Evolutionary conservation across 768 basidiomycete genomes (phyloP), one percentile per base, ranked within the genome.

Genomic region (Phanerochaete carnosa): DNA sequence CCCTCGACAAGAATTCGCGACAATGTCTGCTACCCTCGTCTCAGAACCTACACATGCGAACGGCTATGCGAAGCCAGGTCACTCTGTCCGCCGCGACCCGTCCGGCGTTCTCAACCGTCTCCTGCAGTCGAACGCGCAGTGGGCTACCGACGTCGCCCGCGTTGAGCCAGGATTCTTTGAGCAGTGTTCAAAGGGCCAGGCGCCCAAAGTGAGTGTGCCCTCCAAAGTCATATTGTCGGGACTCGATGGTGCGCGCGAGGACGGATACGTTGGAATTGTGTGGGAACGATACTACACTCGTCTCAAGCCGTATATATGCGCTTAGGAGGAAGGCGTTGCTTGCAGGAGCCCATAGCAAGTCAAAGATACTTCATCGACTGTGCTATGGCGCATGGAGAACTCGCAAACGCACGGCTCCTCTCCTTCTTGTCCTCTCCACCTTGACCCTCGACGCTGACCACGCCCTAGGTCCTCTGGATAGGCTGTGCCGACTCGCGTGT

Each of bases 401-500:
- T n/a, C n/a, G n/a, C n/a, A n/a, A n/a, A n/a, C n/a, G n/a, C n/a
- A n/a, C n/a, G n/a, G n/a, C n/a, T n/a, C n/a, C n/a, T n/a, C n/a
- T n/a, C n/a, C n/a, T n/a, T n/a, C n/a, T n/a, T n/a, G n/a, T n/a
- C n/a, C n/a, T n/a, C n/a, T n/a, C n/a, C n/a, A 30, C 13, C 6
- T 15, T 9, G 8, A n/a, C 30, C 47, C 51, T 25, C 29, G 3
- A 11, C 11, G 5, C 39, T 19, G 39, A 7, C 39, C 23, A 15
- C 12, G 15, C 52, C n/a, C 28, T 54, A 90, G 89, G 77, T 87
- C 12, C 82, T 90, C 66, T 92, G 88, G 89, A 83, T 92, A 68
- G 88, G 89, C 53, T 92, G 89, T 72, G 82, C 92, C 37, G 94
- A 95, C 72, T 94, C 92, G 12, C 80, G 94, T 63, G 89, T 94